phyloP scores from a whole-genome alignment of 345 rosid genomes.

The Pistacia atlantica region DNA sequence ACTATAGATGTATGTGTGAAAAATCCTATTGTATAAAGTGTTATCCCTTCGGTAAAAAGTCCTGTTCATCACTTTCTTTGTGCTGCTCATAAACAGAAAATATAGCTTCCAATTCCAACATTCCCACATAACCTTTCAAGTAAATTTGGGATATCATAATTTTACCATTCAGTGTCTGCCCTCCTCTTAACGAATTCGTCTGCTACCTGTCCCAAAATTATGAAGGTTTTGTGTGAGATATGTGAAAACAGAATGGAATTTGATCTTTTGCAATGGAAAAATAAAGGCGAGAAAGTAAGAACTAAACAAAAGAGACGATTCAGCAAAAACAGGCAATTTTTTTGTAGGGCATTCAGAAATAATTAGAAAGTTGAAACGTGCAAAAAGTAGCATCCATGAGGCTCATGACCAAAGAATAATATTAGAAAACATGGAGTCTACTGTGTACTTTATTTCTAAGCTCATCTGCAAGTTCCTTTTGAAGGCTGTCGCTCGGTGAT shows the following conservation, averaged over 20 bases:
- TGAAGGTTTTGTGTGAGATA: constrained; percentile 4
- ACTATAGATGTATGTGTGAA: too few species aligned
- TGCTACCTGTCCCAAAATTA: constrained; percentile 46
- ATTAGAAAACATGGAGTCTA: not conserved
- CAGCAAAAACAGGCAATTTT: not conserved
- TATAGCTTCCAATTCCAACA: too few species aligned
- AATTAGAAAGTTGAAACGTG: not conserved
- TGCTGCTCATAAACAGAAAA: too few species aligned
- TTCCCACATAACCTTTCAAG: not conserved
- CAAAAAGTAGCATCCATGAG: not conserved
- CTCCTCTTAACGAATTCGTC: constrained; percentile 73
- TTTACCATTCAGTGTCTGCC: constrained; percentile 66
- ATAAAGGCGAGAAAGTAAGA: not conserved
- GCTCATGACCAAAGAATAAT: not conserved
- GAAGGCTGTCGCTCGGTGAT: constrained; percentile 50
- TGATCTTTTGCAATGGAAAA: not conserved
- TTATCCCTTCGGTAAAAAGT: too few species aligned
- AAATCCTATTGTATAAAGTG: too few species aligned
- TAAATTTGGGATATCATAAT: too few species aligned
- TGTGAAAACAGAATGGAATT: not conserved
- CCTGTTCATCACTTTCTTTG: too few species aligned
- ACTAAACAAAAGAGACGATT: not conserved
- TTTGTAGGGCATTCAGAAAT: not conserved
- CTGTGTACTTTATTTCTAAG: constrained; percentile 56
- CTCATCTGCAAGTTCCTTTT: constrained; percentile 66